Base-by-base conservation (phyloP, 768 basidiomycete genomes). In the Paxillus ammoniavirescens region DNA sequence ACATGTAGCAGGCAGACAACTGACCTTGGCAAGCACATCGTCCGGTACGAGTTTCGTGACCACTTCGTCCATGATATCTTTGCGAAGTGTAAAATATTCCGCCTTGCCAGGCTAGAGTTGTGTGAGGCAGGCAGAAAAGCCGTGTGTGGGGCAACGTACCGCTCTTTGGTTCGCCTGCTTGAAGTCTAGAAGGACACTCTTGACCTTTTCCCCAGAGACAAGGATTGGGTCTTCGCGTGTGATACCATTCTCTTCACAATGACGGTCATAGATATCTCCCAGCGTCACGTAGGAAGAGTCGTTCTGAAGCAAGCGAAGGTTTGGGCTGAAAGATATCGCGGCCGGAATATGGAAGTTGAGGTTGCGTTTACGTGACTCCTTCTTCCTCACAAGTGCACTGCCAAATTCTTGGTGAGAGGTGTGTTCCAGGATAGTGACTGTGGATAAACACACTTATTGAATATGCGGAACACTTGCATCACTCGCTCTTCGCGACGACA, bases 181-280 rank as follows among this genome's bases (percentile, higher is more conserved):
- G 75, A 82, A 72, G 40, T 88, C 86, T 5, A 78, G 74, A 52
- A 91, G 64, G 8, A 88, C 82, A 45, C 80, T 80, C 61, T 84
- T 87, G 57, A 91, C 79, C 63, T 95, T 92, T 68, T 98, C 93
- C 17, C 87, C 91, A 14, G 87, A 85, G 42, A 86, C 82, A 36
- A 98, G 75, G 40, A 93, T 83, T 0, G 95, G 91, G 53, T 97
- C 92, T 70, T 98, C 97, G 58, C 89, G 81, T 2, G 83, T 79
- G 57, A 96, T 83, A 13, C 90, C 86, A 33, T 71, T 76, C 52
- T 82, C 79, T 54, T 86, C 79, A 66, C 93, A 95, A 67, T 91
- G 88, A 17, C 88, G 82, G 66, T 99, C 97, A 67, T 91, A 97
- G 49, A 99, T 89, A 59, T 99, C 97, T 38, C 91, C 91, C 36